Evolutionary conservation across 169 alveolate genomes (phyloP), one percentile per base, ranked within the genome.

Genomic region (Theileria equi): DNA sequence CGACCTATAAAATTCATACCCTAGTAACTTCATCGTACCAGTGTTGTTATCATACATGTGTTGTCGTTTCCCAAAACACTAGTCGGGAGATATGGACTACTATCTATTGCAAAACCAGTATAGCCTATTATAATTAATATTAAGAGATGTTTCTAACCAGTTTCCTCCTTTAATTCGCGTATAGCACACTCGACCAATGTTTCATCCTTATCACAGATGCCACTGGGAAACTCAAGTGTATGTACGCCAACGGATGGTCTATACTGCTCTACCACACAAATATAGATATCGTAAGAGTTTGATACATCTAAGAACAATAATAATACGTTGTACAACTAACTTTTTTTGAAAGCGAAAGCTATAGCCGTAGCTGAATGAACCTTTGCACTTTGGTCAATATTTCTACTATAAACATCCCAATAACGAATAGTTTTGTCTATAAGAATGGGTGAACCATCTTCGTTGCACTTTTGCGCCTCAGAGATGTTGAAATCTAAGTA

Each of bases 111-210:
- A 5, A 31, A 34, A 4, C 67, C 67, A 6, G 67, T 57, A 57
- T 57, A 57, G 16, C 67, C 67, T 57, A 43, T 7, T 36, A 2
- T 17, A n/a, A 38, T 40, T 57, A 13, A 34, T n/a, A 57, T 40
- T 23, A 35, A 21, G 2, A 2, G 21, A 1, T 10, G 19, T 28
- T 7, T 16, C 57, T 7, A 16, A 57, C 67, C 67, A 0, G 67
- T 57, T 57, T 57, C 67, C 67, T 57, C 67, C 31, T n/a, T 57
- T 26, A 57, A 57, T 57, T 57, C 67, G 40, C 67, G 67, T 3
- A 57, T 17, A 35, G 41, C 67, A 43, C 67, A 57, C 29, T 2
- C 25, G 16, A 35, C 28, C 29, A 23, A 25, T 17, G 29, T n/a
- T 16, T 57, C 67, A 3, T 26, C 67, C 16, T 29, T n/a, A 23